Base-by-base conservation (phyloP, 495 filamentous ascomycete species). In the Echria macrotheca region DNA sequence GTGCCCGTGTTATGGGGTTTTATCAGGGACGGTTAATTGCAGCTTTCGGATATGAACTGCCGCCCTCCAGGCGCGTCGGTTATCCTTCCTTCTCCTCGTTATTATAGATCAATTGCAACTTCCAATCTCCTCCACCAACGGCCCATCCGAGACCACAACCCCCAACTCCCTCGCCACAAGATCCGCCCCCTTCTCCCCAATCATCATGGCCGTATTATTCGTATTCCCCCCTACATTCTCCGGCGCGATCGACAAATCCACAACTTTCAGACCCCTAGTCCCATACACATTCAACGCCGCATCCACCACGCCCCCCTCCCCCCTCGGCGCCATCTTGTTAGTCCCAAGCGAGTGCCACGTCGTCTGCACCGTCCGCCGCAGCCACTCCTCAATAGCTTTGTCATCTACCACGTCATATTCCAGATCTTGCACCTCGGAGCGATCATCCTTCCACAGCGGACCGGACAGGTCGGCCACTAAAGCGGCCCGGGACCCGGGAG, bases 161-260 rank as follows among this genome's bases (percentile, higher is more conserved):
- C 73, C 71, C 15, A 82, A 58, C 54, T 82, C 70, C 53, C 67
- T 60, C 3, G 71, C 72, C 55, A 79, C 68, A 19, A 85, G 75
- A 38, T 73, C 70, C 1, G 81, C 80, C 14, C 71, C 80, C 65
- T 76, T 83, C 64, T 84, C 80, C 7, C 79, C 80, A 29, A 84
- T 61, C 28, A 74, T 53, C 52, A 84, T 57, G 1, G 80, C 81
- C 1, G 75, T 80, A 51, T 80, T 82, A 45, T 74, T 73, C 3
- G 80, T 83, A 56, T 85, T 85, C 6, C 76, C 75, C 11, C 52
- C 78, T 1, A 85, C 75, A 56, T 84, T 84, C 51, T 69, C 64
- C 2, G 80, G 79, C n/a, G 65, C 64, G 26, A 83, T 70, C 29
- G 66, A 68, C 49, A 78, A 10, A 18, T 63, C 59, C 3, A 55